These are phyloP conservation scores for Miscanthus sacchariflorus DNA, from an alignment of 202 grass and related monocot species.

Conservation along the genomic window DNA sequence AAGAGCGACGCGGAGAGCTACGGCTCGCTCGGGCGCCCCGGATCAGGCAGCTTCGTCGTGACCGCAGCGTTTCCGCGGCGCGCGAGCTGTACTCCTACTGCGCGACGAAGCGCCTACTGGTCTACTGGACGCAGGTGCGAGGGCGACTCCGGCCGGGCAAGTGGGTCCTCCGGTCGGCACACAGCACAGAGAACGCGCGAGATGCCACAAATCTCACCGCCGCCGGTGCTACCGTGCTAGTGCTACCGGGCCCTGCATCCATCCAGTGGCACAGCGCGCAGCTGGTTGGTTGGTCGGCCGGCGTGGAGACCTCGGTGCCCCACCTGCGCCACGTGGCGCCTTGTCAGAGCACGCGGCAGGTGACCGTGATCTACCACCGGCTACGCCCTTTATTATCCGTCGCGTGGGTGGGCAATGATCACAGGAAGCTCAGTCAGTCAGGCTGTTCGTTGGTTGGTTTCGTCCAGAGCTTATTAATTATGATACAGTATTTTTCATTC, in stretches of 20 bases:
- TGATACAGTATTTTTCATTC: too few relatives aligned
- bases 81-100: neutral
- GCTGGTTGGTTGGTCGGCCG: conserved; percentile 2
- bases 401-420: neutral
- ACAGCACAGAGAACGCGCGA: neutral
- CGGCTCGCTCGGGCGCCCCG: too few relatives aligned
- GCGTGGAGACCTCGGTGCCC: neutral
- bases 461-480: too few relatives aligned
- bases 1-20: neutral
- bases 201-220: neutral
- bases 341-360: neutral
- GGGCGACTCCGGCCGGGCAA: neutral
- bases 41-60: neutral
- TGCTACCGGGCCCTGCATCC: too few relatives aligned
- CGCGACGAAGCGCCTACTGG: too few relatives aligned
- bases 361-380: conserved; percentile 15
- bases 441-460: too few relatives aligned
- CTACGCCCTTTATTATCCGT: neutral
- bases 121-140: neutral
- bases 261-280: neutral
- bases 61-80: neutral
- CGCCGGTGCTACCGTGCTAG: neutral
- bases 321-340: conserved; percentile 14
- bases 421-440: too few relatives aligned
- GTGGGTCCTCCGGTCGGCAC: conserved; percentile 30